A percentile compares a stretch with the other conserved stretches of the same genome.
Evolutionary conservation across 1,284 basidiomycete genomes (phyloP).

Genomic region (Puccinia coronata): DNA sequence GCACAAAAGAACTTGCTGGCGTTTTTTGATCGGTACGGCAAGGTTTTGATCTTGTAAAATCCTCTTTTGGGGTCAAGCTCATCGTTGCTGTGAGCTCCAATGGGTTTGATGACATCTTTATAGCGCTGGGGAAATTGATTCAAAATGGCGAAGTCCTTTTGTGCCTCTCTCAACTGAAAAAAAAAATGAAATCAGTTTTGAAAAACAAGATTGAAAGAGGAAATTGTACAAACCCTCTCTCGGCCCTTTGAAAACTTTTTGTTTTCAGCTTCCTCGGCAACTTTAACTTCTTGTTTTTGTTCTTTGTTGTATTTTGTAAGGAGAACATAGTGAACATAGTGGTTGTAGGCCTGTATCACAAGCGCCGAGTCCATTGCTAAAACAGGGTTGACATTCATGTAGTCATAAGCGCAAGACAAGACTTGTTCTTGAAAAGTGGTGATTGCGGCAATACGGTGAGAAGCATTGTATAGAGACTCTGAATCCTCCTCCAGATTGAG

Average conservation of each 20-base stretch:
- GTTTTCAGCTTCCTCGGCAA: not conserved
- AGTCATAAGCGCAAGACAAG: not conserved
- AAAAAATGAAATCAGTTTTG: not conserved
- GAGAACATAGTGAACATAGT: conserved; percentile 23
- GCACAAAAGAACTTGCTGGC: conserved; percentile 29
- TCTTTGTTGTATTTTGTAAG: conserved; percentile 16
- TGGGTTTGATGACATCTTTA: not conserved
- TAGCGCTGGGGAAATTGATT: conserved; percentile 33
- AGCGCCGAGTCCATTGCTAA: not conserved
- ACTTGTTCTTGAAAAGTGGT: conserved; percentile 20
- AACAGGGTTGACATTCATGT: conserved; percentile 5
- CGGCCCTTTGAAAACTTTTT: conserved; percentile 18
- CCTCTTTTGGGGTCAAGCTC: not conserved
- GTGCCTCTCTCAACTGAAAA: conserved; percentile 12
- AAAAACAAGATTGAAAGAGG: not conserved
- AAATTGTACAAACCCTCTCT: conserved; percentile 8
- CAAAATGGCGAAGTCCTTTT: not conserved
- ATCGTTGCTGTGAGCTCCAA: conserved; percentile 33
- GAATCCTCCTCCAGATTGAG: conserved; percentile 22
- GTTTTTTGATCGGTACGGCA: conserved; percentile 16
- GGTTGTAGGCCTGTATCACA: conserved; percentile 30
- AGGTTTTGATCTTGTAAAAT: conserved; percentile 33
- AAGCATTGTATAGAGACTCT: conserved; percentile 6
- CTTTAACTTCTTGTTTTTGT: conserved; percentile 2
- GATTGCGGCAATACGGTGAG: not conserved